A percentile compares a stretch with the other conserved stretches of the same genome.
Evolutionary conservation across 2,329 filamentous ascomycete species (phyloP).

Genomic region (Parafenestella ontariensis): DNA sequence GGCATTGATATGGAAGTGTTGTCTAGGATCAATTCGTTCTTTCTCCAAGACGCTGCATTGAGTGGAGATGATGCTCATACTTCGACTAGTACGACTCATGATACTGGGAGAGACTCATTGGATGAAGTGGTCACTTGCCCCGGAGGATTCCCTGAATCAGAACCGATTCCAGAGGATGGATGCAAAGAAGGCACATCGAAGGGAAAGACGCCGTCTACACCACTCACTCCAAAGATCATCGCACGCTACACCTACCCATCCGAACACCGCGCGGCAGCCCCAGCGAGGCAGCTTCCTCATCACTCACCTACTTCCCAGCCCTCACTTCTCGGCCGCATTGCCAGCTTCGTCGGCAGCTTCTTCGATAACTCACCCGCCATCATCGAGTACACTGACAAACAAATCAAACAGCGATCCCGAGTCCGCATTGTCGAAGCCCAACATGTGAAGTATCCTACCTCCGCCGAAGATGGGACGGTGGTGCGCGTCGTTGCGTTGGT

Average conservation of each 20-base stretch:
- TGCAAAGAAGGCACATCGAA: neutral
- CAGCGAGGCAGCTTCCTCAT: no score
- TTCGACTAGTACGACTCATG: neutral
- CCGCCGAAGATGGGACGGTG: neutral
- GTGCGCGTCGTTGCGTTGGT: slow-evolving; percentile 4
- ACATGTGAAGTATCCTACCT: neutral
- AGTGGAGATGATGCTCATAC: neutral
- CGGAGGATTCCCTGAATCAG: neutral
- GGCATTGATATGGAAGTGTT: neutral
- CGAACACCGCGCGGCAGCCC: neutral
- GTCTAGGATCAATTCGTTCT: neutral
- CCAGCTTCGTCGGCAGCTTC: neutral
- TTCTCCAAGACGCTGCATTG: neutral
- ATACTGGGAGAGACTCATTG: neutral
- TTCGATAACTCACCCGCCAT: neutral
- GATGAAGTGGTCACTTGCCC: neutral
- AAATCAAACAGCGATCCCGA: neutral
- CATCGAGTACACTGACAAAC: neutral
- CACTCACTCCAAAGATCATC: no score
- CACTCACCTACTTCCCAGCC: neutral
- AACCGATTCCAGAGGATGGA: neutral
- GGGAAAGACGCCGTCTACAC: no score
- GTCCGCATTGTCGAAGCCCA: slow-evolving; percentile 1
- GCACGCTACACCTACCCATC: no score
- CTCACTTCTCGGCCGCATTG: neutral